Base-by-base conservation (phyloP, 2,329 filamentous ascomycete species). In the Diplodia mutila region DNA sequence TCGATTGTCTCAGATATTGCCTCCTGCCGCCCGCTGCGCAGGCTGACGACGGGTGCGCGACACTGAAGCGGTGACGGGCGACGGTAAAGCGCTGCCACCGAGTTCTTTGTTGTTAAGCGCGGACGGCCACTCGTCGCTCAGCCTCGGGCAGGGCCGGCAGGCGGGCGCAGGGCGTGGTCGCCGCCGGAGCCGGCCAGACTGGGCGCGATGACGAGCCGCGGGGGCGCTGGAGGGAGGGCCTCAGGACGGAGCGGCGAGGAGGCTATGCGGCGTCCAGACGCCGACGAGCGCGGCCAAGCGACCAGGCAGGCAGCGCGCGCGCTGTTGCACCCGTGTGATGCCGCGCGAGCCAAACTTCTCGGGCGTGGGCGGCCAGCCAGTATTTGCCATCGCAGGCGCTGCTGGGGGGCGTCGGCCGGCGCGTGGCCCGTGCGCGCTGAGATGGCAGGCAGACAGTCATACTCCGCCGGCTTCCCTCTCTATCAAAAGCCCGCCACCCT, bases 401-500 rank as follows among this genome's bases (percentile, higher is more conserved):
- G 25, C 61, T 54, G 48, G 34, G 34, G 29, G 25, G 61, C 49
- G 32, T 23, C 37, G 34, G 61, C 32, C 61, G 46, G 14, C 9
- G 12, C 23, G 27, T 49, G 64, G 64, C 29, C 64, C 52, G 64
- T 57, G 63, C 63, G 11, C 37, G 51, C 51, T 46, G 37, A 54
- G 49, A 48, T 65, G 63, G 51, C 27, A 55, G 51, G 63, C 39
- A 55, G 59, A 49, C 59, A 63, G 59, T 63, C 59, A 63, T 63
- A 63, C 54, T 42, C 29, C 52, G 52, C 64, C 51, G 49, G 49
- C 34, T 11, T 66, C 37, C 52, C 64, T 39, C 57, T 55, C 61
- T 54, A 65, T 66, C 64, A 57, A 66, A 57, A 66, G 64, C 64
- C 64, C 64, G 64, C 64, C 64, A 57, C 64, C 64, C 39, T 48